These are phyloP conservation scores for Gilbertella persicaria DNA, from an alignment of 371 early-diverging fungal genomes.

Conservation along the genomic window DNA sequence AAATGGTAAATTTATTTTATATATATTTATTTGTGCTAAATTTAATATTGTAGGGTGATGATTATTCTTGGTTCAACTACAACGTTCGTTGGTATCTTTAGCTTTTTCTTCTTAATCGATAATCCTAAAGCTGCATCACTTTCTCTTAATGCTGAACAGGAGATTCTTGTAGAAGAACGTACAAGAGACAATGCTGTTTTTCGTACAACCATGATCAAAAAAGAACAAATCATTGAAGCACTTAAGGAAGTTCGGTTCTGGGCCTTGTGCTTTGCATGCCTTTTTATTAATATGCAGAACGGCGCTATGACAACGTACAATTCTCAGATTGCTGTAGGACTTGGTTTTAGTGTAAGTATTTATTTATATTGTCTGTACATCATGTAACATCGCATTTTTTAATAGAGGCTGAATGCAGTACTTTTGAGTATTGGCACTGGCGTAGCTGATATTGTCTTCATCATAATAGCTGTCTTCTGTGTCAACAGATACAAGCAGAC, in stretches of 20 bases:
- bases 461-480: constrained; percentile 2
- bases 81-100: constrained; percentile 22
- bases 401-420: constrained; percentile 19
- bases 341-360: constrained; percentile 33
- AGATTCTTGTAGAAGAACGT: constrained; percentile 35
- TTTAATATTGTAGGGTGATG: constrained; percentile 22
- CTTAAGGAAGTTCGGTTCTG: constrained; percentile 31
- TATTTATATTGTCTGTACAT: not conserved
- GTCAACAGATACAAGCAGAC: constrained; percentile 15
- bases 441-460: constrained; percentile 15
- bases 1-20: constrained; percentile 25
- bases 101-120: constrained; percentile 40
- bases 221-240: constrained; percentile 33
- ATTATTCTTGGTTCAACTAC: constrained; percentile 34
- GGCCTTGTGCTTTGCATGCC: constrained; percentile 28
- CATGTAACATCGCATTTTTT: not conserved
- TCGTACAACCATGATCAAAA: constrained; percentile 29
- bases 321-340: constrained; percentile 27
- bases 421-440: constrained; percentile 22
- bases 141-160: constrained; percentile 35
- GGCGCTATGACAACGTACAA: constrained; percentile 40
- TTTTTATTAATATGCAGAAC: constrained; percentile 36
- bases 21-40: not conserved
- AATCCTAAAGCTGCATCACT: constrained; percentile 30
- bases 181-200: constrained; percentile 35